A percentile compares a stretch with the other conserved stretches of the same genome.
Conservation (phyloP, 2,329 filamentous ascomycete species). For the Neonectria neomacrospora region DNA sequence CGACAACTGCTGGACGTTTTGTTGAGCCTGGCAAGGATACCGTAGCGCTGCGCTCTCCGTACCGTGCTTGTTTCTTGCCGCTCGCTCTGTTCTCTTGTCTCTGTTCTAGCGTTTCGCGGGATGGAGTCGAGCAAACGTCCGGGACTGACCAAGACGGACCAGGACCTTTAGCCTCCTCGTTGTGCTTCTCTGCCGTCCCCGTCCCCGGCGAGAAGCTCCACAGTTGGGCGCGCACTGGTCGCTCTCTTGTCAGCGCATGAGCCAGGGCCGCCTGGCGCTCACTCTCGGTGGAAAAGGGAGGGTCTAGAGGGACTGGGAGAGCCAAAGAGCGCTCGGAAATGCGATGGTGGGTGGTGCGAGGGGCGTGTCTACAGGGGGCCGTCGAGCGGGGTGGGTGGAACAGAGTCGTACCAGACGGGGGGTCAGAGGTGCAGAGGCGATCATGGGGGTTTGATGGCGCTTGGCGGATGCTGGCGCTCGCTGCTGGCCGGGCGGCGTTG, state of each 20-base stretch:
- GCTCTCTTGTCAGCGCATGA: slow-evolving; percentile 42
- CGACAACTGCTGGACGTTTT: not conserved
- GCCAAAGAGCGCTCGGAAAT: slow-evolving; percentile 36
- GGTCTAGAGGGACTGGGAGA: slow-evolving; percentile 34
- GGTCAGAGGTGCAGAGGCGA: slow-evolving; percentile 41
- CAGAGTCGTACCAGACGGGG: slow-evolving; percentile 47
- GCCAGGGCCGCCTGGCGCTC: slow-evolving; percentile 38
- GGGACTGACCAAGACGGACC: slow-evolving; percentile 16
- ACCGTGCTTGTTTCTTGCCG: slow-evolving; percentile 3
- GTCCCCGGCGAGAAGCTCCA: slow-evolving; percentile 28
- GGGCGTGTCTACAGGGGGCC: slow-evolving; percentile 42
- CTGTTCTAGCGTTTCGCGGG: slow-evolving; percentile 23
- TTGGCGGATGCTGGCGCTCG: slow-evolving; percentile 38
- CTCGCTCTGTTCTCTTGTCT: slow-evolving; percentile 14
- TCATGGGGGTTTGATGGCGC: slow-evolving; percentile 35
- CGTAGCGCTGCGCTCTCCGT: not conserved
- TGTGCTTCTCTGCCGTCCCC: slow-evolving; percentile 31
- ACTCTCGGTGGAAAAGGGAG: slow-evolving; percentile 42
- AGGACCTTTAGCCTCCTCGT: slow-evolving; percentile 16
- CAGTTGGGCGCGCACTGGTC: slow-evolving; percentile 44
- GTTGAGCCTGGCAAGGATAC: slow-evolving; percentile 6
- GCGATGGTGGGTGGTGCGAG: slow-evolving; percentile 42
- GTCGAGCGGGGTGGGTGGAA: slow-evolving; percentile 45
- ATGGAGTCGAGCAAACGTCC: slow-evolving; percentile 18
- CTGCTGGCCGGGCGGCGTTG: slow-evolving; percentile 32